Percentiles rank a stretch among this genome's conserved stretches.
Conservation (phyloP, 73 alveolate genomes). For the Stentor roeselii region DNA sequence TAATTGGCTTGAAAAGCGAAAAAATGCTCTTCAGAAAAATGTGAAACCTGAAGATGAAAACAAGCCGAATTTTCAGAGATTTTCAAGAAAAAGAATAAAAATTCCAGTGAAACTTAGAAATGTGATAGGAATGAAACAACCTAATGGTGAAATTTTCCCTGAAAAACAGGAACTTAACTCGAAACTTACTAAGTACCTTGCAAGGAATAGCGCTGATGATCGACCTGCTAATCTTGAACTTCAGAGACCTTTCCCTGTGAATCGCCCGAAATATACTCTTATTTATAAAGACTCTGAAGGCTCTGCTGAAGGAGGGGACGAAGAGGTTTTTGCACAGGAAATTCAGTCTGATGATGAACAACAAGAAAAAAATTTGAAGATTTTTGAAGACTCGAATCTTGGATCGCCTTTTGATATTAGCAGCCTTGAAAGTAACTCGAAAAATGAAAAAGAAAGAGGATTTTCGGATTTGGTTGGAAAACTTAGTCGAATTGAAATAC, state of each 20-base stretch:
- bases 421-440: no score
- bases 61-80: neutral
- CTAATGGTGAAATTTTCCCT: no score
- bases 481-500: no score
- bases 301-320: neutral
- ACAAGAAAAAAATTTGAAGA: no score
- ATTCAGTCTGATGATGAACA: neutral
- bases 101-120: neutral
- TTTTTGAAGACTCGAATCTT: neutral
- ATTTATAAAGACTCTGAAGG: neutral
- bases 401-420: neutral
- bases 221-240: neutral
- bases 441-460: no score
- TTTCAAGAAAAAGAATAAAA: neutral
- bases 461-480: no score
- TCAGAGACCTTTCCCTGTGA: neutral
- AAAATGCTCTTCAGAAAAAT: neutral
- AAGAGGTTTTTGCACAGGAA: neutral
- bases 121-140: neutral
- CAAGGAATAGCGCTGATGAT: neutral
- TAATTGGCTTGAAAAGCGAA: constrained; percentile 23
- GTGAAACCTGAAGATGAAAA: neutral
- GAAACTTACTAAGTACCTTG: neutral
- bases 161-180: neutral
- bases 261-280: neutral